Conservation (phyloP, 208 protist genomes). For the Wallacemonas collosoma region DNA sequence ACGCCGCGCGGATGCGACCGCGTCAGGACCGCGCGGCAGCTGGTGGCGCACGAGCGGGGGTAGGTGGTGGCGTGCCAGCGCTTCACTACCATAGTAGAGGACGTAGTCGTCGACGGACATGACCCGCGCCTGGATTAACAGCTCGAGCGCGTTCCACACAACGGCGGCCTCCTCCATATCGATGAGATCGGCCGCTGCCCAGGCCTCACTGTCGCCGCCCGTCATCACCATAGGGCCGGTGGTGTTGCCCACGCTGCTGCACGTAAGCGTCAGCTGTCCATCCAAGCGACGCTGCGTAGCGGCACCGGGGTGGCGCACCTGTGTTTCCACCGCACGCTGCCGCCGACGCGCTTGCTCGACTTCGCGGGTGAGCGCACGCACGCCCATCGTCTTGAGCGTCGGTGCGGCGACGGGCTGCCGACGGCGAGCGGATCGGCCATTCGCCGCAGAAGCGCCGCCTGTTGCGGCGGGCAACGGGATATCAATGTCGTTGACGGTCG, state of each 20-base stretch:
- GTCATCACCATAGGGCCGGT: neutral
- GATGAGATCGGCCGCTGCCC: neutral
- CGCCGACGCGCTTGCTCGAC: constrained; percentile 13
- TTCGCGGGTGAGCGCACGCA: constrained; percentile 24
- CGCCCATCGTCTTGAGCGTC: constrained; percentile 36
- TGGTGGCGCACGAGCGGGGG: constrained; percentile 24
- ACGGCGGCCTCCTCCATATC: constrained; percentile 31
- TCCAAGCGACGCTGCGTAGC: neutral
- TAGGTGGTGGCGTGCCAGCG: constrained; percentile 41
- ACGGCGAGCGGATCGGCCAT: constrained; percentile 17
- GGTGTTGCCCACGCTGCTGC: neutral
- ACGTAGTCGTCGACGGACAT: constrained; percentile 76
- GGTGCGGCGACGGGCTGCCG: constrained; percentile 30
- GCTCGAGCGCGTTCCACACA: constrained; percentile 53
- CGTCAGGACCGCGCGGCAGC: neutral
- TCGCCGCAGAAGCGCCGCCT: constrained; percentile 17
- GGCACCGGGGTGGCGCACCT: constrained; percentile 15
- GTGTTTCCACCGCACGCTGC: constrained; percentile 9
- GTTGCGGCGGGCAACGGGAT: constrained; percentile 22
- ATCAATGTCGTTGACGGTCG: constrained; percentile 9
- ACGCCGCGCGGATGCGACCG: neutral
- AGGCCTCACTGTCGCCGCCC: neutral
- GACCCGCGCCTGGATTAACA: constrained; percentile 80
- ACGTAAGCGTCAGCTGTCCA: neutral
- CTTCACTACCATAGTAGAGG: constrained; percentile 47